These are phyloP conservation scores for Fusarium sp. DNA, from an alignment of 2,329 filamentous ascomycete species.

Conservation along the genomic window DNA sequence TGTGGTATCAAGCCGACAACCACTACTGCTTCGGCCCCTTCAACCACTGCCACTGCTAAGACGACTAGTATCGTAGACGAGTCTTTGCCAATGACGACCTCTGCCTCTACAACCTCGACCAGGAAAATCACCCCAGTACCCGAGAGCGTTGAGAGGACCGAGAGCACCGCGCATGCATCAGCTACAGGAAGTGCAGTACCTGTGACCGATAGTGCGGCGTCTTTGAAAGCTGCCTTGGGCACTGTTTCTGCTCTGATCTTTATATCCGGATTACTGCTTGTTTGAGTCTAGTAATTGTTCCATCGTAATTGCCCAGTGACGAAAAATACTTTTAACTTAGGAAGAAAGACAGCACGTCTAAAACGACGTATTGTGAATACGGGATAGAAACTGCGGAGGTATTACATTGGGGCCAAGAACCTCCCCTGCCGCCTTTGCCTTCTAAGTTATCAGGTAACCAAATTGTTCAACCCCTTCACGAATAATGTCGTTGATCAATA, in stretches of 20 bases:
- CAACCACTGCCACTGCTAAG: rapidly evolving
- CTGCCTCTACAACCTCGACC: not conserved
- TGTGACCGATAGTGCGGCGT: not conserved
- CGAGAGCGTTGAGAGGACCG: not conserved
- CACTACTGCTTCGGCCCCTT: not conserved
- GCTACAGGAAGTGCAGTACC: not conserved
- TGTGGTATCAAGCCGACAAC: not conserved
- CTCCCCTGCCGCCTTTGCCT: no score
- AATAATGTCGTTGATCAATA: no score
- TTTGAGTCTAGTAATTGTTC: not conserved
- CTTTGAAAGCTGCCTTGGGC: not conserved
- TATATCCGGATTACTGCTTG: not conserved
- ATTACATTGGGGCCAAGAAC: no score
- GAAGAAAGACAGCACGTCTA: no score
- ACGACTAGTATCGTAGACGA: not conserved
- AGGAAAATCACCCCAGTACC: not conserved
- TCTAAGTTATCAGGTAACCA: no score
- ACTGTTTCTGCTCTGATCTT: not conserved
- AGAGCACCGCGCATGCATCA: not conserved
- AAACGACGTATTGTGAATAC: no score
- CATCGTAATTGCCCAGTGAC: not conserved
- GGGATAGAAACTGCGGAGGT: no score
- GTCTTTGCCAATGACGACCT: not conserved
- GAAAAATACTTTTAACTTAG: no score
- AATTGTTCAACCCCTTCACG: no score